Evolutionary conservation across 345 rosid genomes (phyloP).

Genomic region (Laguncularia racemosa): DNA sequence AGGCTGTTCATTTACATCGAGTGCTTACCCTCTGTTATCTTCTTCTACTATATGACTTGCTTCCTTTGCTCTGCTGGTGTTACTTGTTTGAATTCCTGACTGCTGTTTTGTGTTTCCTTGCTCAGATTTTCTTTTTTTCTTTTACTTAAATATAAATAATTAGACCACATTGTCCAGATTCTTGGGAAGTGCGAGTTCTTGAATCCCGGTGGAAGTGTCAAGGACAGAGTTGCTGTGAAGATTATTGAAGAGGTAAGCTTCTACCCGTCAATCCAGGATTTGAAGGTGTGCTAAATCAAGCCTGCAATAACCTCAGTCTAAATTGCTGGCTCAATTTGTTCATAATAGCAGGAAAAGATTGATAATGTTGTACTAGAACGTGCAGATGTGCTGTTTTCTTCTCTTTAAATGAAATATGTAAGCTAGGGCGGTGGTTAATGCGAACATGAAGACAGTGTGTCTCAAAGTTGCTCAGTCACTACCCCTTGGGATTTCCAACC

Average conservation of each 20-base stretch:
- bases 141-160: background rate
- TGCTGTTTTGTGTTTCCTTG: background rate
- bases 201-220: constrained; percentile 98
- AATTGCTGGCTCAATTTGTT: background rate
- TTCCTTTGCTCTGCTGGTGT: background rate
- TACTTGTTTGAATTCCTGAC: background rate
- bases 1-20: too few relatives aligned
- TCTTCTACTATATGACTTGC: too few relatives aligned
- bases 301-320: background rate
- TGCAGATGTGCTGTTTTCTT: too few relatives aligned
- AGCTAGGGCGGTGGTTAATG: too few relatives aligned
- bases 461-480: too few relatives aligned
- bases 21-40: too few relatives aligned
- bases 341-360: too few relatives aligned
- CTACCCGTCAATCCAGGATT: background rate
- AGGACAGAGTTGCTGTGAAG: constrained; percentile 84
- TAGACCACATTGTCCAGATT: constrained; percentile 42
- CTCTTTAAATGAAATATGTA: too few relatives aligned
- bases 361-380: too few relatives aligned
- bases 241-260: constrained; percentile 76
- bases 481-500: too few relatives aligned
- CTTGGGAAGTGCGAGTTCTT: constrained; percentile 91
- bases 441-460: too few relatives aligned
- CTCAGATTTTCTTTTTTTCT: background rate
- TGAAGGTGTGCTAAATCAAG: background rate